These are phyloP conservation scores for Leccinum obscurum DNA, from an alignment of 768 basidiomycete species.

Conservation along the genomic window DNA sequence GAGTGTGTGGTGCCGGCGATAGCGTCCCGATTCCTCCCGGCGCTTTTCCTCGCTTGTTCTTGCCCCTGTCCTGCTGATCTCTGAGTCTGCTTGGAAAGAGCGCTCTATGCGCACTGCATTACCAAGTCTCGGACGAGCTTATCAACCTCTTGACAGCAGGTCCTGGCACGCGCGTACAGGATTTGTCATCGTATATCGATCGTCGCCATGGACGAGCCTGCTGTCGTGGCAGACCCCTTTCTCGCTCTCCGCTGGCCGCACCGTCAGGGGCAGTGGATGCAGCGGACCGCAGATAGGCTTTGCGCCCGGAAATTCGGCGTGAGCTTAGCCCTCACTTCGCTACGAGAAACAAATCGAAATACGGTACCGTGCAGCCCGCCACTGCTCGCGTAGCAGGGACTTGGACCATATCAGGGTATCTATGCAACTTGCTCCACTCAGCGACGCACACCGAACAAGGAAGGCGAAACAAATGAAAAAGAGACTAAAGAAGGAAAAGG, in stretches of 20 bases:
- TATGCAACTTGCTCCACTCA: neutral
- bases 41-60: neutral
- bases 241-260: neutral
- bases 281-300: constrained; percentile 4
- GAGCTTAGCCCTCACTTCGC: constrained; percentile 25
- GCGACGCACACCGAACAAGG: neutral
- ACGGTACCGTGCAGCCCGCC: neutral
- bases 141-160: neutral
- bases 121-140: neutral
- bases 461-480: neutral
- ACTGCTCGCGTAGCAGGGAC: constrained; percentile 3
- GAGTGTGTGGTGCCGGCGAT: constrained; percentile 1
- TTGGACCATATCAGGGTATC: constrained; percentile 11
- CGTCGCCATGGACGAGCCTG: neutral
- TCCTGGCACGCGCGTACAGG: neutral
- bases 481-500: neutral
- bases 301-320: constrained; percentile 5
- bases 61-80: neutral
- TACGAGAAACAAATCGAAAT: constrained; percentile 6
- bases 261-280: constrained; percentile 3
- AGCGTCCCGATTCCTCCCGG: constrained; percentile 2
- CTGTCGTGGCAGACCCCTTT: neutral
- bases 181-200: constrained; percentile 7
- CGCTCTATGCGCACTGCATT: neutral
- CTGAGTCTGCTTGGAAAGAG: neutral